A percentile compares a stretch with the other conserved stretches of the same genome.
These are phyloP conservation scores for Penicillium sp. DNA, from an alignment of 2,329 filamentous ascomycete species.

Conservation along the genomic window DNA sequence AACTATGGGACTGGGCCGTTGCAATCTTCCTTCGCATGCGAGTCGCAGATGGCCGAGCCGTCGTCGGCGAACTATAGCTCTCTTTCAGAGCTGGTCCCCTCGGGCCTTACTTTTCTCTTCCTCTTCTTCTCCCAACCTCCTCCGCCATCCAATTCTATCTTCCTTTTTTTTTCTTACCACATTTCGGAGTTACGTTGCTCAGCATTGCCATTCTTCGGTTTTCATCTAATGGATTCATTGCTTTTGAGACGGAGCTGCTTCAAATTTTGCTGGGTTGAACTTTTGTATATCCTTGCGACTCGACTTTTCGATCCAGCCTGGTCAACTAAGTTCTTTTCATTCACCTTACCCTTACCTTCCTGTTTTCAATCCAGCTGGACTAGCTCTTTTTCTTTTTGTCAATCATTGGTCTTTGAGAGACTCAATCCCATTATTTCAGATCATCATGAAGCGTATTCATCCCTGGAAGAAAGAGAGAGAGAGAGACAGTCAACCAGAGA, in stretches of 20 bases:
- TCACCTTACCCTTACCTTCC: background rate
- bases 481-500: background rate
- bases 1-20: constrained; percentile 44
- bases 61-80: constrained; percentile 30
- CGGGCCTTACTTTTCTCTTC: background rate
- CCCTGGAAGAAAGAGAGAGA: background rate
- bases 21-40: constrained; percentile 42
- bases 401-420: constrained; percentile 25
- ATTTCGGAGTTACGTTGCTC: constrained; percentile 3
- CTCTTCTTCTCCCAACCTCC: background rate
- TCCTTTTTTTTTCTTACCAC: background rate
- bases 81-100: too few species aligned
- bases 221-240: background rate
- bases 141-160: too few species aligned
- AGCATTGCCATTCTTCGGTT: background rate
- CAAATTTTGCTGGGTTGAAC: background rate
- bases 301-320: constrained; percentile 1
- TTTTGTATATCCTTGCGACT: constrained; percentile 23
- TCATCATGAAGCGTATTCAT: background rate
- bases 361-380: background rate
- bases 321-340: background rate
- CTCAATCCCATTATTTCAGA: constrained; percentile 15
- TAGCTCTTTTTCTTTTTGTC: constrained; percentile 4
- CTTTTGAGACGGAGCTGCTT: background rate
- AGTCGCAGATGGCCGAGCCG: constrained; percentile 33